Base-by-base conservation (phyloP, 2,329 filamentous ascomycete genomes). In the Zymoseptoria passerinii region DNA sequence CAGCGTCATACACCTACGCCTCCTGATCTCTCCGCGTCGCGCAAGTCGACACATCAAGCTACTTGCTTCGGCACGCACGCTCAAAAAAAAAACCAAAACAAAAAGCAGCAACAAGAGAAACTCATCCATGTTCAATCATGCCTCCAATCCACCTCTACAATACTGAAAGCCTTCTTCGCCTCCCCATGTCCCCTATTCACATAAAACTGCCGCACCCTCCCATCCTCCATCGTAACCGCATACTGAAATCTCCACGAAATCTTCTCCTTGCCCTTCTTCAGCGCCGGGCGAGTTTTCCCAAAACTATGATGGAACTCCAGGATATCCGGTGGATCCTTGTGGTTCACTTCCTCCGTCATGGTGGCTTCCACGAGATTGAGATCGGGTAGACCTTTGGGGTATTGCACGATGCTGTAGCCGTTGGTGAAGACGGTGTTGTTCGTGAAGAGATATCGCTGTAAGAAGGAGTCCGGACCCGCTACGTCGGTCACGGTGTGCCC, bases 101-200 rank as follows among this genome's bases (percentile, higher is more conserved):
- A n/a, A n/a, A 5, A 44, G 49, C 23, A 28, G 20, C 50, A 13
- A 50, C 48, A 4, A 29, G 10, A 29, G 28, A 18, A 18, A 28
- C 23, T 8, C 6, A 28, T 57, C n/a, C 4, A 13, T 20, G 5
- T 53, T 60, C 59, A 61, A 20, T 28, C 55, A 50, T 60, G 60
- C 40, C 55, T 59, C 67, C 67, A 69, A 55, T 69, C 65, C 23
- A 69, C 50, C 58, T 69, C 67, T 48, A 69, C 63, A 19, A 69
- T 61, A 58, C 63, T 67, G 23, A 58, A 52, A 8, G 53, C 56
- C 8, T 49, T 54, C 35, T 44, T 44, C 5, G 20, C 56, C 8
- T 59, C 51, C 23, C 53, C 59, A 18, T 58, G 52, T 19, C 40
- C 51, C 18, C 53, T 54, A 48, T 65, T 66, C 16, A 66, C 58